Conservation (phyloP, 2,329 filamentous ascomycete genomes). For the Endocalyx cinctus region DNA sequence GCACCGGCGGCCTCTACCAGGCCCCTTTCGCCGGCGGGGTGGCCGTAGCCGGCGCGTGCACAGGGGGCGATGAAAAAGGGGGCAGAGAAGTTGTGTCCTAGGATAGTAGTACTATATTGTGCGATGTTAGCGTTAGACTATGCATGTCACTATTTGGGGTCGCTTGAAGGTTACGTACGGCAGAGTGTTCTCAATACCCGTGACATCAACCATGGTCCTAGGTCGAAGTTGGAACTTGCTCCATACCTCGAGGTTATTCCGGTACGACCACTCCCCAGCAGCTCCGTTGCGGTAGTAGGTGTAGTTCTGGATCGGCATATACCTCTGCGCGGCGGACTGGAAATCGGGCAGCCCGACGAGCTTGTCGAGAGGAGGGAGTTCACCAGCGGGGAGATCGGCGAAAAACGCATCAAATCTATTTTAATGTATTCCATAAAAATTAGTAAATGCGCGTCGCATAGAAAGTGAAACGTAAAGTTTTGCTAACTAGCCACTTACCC, state of each 20-base stretch:
- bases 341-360: conserved; percentile 49
- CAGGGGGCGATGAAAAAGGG: conserved; percentile 53
- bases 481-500: conserved; percentile 2
- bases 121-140: no score
- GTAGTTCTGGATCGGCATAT: conserved; percentile 41
- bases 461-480: background rate
- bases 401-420: conserved; percentile 25
- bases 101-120: conserved; percentile 44
- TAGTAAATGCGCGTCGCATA: no score
- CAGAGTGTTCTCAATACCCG: conserved; percentile 33
- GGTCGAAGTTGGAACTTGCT: conserved; percentile 43
- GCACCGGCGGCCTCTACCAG: conserved; percentile 44
- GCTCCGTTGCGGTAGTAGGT: conserved; percentile 52
- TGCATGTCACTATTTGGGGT: conserved; percentile 5
- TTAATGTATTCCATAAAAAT: background rate
- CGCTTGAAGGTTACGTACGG: conserved; percentile 12
- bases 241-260: conserved; percentile 52
- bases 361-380: conserved; percentile 35
- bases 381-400: conserved; percentile 25
- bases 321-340: conserved; percentile 44
- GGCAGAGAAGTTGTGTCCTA: conserved; percentile 48
- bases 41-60: conserved; percentile 39
- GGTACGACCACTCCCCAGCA: conserved; percentile 49
- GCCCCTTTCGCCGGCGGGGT: conserved; percentile 43
- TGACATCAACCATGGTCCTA: conserved; percentile 44